Percentiles rank a stretch among this genome's conserved stretches.
These are phyloP conservation scores for Trypanosoma congolense DNA, from an alignment of 208 protist species.

Conservation along the genomic window DNA sequence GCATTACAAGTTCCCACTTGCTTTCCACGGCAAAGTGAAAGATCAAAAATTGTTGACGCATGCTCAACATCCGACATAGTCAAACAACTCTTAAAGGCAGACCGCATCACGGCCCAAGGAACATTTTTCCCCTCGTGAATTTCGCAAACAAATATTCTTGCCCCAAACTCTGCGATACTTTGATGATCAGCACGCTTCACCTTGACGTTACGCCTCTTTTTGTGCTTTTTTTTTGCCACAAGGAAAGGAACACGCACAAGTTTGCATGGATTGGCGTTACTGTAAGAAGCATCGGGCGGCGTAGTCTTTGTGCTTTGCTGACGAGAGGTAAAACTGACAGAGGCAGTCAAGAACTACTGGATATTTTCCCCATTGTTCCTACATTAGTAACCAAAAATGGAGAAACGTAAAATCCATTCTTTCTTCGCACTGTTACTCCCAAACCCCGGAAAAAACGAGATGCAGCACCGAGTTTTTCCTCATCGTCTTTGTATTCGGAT, in stretches of 20 bases:
- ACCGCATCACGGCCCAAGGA: slow-evolving; percentile 84
- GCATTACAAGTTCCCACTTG: slow-evolving; percentile 18
- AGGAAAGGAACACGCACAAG: slow-evolving; percentile 73
- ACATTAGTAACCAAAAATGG: slow-evolving; percentile 65
- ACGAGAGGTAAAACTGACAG: slow-evolving; percentile 69
- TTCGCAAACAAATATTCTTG: slow-evolving; percentile 80
- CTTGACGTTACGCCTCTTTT: slow-evolving; percentile 23
- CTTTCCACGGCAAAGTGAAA: slow-evolving; percentile 44
- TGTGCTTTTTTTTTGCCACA: slow-evolving; percentile 35
- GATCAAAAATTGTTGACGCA: slow-evolving; percentile 52
- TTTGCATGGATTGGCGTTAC: slow-evolving; percentile 80
- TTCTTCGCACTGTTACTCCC: slow-evolving; percentile 72
- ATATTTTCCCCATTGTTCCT: slow-evolving; percentile 74
- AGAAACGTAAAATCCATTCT: slow-evolving; percentile 81
- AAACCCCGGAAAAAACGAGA: slow-evolving; percentile 67
- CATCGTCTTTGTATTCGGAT: neutral
- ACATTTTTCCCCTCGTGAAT: slow-evolving; percentile 68
- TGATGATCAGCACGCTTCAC: slow-evolving; percentile 49
- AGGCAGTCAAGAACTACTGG: slow-evolving; percentile 70
- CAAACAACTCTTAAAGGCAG: slow-evolving; percentile 32
- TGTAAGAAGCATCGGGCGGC: slow-evolving; percentile 76
- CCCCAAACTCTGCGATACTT: slow-evolving; percentile 69
- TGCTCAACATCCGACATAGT: slow-evolving; percentile 48
- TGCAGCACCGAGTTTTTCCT: slow-evolving; percentile 33
- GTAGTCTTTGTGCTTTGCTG: slow-evolving; percentile 70